Conservation (phyloP, 2,329 filamentous ascomycete species). For the Microsporum audouinii region DNA sequence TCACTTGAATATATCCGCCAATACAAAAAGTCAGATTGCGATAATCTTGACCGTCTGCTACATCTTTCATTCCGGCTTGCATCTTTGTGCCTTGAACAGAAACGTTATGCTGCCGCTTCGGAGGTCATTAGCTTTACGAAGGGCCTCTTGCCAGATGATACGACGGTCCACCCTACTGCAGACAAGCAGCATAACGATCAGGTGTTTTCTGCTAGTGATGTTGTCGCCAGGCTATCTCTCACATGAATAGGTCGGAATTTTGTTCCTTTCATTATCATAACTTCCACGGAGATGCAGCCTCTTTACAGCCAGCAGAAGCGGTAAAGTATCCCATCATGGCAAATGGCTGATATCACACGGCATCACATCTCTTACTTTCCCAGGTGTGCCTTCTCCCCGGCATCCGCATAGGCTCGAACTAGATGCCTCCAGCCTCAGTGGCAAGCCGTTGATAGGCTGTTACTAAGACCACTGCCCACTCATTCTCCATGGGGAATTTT, state of each 20-base stretch:
- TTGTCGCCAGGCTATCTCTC: not conserved
- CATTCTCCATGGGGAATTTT: not conserved
- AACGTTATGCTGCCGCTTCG: constrained; percentile 21
- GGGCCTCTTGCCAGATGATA: constrained; percentile 20
- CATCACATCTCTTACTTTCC: too few species aligned
- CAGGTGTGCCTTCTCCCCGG: not conserved
- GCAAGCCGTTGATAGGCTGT: not conserved
- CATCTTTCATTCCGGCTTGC: constrained; percentile 29
- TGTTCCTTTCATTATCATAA: not conserved
- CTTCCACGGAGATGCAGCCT: too few species aligned
- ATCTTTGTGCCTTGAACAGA: constrained; percentile 27
- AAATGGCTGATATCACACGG: too few species aligned
- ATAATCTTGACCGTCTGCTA: constrained; percentile 22
- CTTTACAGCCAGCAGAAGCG: too few species aligned
- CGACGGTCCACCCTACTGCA: not conserved
- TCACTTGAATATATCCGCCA: constrained; percentile 22
- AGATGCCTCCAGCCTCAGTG: not conserved
- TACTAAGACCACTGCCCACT: not conserved
- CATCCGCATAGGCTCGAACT: not conserved
- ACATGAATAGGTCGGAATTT: not conserved
- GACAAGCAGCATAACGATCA: not conserved
- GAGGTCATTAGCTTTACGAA: constrained; percentile 24
- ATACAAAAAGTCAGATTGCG: constrained; percentile 15
- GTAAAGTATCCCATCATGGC: too few species aligned
- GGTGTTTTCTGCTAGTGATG: not conserved